A percentile compares a stretch with the other conserved stretches of the same genome.
phyloP scores from a whole-genome alignment of 352 stramenopile genomes.

The Phytophthora pini region DNA sequence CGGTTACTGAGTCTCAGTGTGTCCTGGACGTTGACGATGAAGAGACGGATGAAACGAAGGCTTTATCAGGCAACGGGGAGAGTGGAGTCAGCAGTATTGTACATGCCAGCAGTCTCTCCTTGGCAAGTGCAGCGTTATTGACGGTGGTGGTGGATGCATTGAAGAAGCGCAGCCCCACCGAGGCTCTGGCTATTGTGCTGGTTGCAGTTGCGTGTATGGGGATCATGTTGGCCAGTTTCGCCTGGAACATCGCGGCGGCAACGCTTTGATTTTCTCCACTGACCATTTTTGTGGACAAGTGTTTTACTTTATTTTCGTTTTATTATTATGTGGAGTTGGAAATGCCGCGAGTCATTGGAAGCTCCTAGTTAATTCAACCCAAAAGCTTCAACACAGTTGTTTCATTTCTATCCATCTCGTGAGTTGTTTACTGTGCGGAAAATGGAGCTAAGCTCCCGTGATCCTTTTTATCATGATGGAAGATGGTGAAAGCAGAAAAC shows the following conservation, averaged over 20 bases:
- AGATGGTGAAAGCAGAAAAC: neutral
- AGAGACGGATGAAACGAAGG: constrained; percentile 30
- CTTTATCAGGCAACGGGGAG: constrained; percentile 19
- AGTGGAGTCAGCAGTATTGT: constrained; percentile 8
- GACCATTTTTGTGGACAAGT: constrained; percentile 15
- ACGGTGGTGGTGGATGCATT: constrained; percentile 30
- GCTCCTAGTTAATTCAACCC: constrained; percentile 13
- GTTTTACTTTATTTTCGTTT: constrained; percentile 32
- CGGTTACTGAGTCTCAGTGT: constrained; percentile 13
- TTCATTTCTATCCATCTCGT: no score
- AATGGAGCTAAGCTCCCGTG: no score
- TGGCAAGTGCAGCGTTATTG: constrained; percentile 38
- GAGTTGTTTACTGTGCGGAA: no score
- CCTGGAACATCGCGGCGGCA: constrained; percentile 39
- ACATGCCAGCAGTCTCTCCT: constrained; percentile 23
- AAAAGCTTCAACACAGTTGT: no score
- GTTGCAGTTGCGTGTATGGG: constrained; percentile 25
- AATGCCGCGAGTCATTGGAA: constrained; percentile 36
- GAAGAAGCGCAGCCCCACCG: constrained; percentile 35
- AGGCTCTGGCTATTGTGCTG: constrained; percentile 35
- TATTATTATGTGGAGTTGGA: constrained; percentile 31
- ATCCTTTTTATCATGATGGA: no score
- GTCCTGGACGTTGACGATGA: constrained; percentile 32
- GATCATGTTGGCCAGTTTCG: constrained; percentile 36
- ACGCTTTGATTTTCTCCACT: constrained; percentile 17